phyloP scores from a whole-genome alignment of 2,329 filamentous ascomycete species.

The Nemania sp. region DNA sequence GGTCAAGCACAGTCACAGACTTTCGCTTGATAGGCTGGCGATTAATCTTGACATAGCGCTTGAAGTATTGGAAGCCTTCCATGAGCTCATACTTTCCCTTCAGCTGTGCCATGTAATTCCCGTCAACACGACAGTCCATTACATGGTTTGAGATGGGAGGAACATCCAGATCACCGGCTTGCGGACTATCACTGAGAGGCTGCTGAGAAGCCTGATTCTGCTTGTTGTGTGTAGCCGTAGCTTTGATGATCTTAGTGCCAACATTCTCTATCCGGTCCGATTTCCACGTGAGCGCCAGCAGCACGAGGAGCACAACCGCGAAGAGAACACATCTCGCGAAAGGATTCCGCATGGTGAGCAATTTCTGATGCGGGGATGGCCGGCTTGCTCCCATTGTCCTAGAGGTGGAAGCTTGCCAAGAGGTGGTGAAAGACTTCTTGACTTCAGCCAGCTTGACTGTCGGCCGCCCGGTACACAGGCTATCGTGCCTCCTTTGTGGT shows the following conservation, averaged over 20 bases:
- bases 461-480: slow-evolving; percentile 2
- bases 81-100: slow-evolving; percentile 52
- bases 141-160: slow-evolving; percentile 40
- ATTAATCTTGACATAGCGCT: slow-evolving; percentile 57
- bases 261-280: slow-evolving; percentile 47
- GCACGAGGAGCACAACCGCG: slow-evolving; percentile 47
- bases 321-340: slow-evolving; percentile 50
- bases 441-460: slow-evolving; percentile 22
- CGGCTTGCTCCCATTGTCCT: slow-evolving; percentile 46
- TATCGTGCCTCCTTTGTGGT: neutral
- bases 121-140: slow-evolving; percentile 56
- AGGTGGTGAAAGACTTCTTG: slow-evolving; percentile 24
- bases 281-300: slow-evolving; percentile 47
- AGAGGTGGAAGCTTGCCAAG: slow-evolving; percentile 27
- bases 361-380: slow-evolving; percentile 45
- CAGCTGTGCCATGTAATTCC: slow-evolving; percentile 49
- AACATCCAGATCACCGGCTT: slow-evolving; percentile 36
- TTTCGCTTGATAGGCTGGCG: slow-evolving; percentile 54
- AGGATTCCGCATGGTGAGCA: slow-evolving; percentile 54
- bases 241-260: slow-evolving; percentile 47
- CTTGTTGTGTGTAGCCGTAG: slow-evolving; percentile 41
- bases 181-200: slow-evolving; percentile 35
- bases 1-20: slow-evolving; percentile 54
- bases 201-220: slow-evolving; percentile 40
- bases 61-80: slow-evolving; percentile 58